phyloP scores from a whole-genome alignment of 176 grass and related monocot genomes.

The Bolboschoenus planiculmis region DNA sequence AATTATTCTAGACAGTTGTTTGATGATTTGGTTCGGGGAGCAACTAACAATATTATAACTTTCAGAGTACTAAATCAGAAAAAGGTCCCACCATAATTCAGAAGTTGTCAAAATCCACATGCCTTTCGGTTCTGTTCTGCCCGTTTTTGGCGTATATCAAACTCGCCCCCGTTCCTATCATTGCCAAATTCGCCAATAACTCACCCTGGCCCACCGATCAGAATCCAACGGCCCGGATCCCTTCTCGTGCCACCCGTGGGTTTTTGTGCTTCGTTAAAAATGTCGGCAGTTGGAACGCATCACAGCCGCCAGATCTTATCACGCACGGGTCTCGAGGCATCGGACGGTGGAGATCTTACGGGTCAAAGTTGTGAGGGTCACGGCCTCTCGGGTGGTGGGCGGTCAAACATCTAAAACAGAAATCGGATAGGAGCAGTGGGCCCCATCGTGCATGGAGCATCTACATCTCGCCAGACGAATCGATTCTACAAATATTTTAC shows the following conservation, averaged over 20 bases:
- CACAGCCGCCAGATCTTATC: background rate
- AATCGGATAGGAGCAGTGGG: conserved; percentile 3
- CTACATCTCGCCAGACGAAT: background rate
- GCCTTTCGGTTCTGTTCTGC: conserved; percentile 25
- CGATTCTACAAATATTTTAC: background rate
- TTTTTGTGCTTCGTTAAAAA: conserved; percentile 22
- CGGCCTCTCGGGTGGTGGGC: conserved; percentile 21
- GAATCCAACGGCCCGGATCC: conserved; percentile 10
- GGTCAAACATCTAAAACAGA: conserved; percentile 30
- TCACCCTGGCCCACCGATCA: background rate
- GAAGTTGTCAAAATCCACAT: conserved; percentile 22
- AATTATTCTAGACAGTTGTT: too few relatives aligned
- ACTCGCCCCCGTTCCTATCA: conserved; percentile 7
- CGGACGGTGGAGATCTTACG: conserved; percentile 5
- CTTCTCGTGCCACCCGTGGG: conserved; percentile 5
- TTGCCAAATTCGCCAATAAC: background rate
- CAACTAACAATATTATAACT: background rate
- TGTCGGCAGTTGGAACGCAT: conserved; percentile 33
- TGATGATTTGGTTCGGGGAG: background rate
- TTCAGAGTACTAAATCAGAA: background rate
- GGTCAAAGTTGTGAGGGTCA: conserved; percentile 21
- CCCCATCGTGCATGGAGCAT: background rate
- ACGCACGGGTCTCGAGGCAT: conserved; percentile 16
- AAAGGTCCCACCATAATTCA: background rate
- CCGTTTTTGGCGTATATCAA: background rate